These are phyloP conservation scores for Zygnema cylindricum DNA, from an alignment of 139 green algal species.

Conservation along the genomic window DNA sequence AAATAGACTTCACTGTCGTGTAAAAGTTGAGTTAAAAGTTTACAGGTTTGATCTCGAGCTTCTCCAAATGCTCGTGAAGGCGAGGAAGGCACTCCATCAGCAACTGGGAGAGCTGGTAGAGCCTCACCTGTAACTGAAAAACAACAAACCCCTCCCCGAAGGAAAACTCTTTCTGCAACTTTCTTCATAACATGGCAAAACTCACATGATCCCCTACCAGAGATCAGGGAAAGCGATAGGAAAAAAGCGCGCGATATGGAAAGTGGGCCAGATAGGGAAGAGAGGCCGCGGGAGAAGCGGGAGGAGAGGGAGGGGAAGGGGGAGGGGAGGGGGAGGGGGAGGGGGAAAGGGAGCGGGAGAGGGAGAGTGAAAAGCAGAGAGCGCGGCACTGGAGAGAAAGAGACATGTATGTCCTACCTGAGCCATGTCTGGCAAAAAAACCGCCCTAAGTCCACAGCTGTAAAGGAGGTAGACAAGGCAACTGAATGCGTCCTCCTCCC, in stretches of 20 bases:
- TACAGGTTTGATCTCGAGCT: slow-evolving; percentile 71
- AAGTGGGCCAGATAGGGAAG: no score
- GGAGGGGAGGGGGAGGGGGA: no score
- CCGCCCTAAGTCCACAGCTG: slow-evolving; percentile 35
- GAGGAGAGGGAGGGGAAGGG: no score
- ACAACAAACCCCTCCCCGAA: neutral
- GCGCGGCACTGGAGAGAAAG: no score
- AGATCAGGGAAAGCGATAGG: neutral
- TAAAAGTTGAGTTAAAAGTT: neutral
- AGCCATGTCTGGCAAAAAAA: slow-evolving; percentile 61
- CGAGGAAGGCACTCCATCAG: slow-evolving; percentile 33
- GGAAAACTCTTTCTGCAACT: neutral
- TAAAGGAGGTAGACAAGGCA: slow-evolving; percentile 52
- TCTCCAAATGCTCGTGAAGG: slow-evolving; percentile 67
- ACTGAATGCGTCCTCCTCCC: slow-evolving; percentile 88
- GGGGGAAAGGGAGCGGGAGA: no score
- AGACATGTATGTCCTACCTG: no score
- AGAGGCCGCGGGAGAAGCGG: no score
- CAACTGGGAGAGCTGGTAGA: slow-evolving; percentile 63
- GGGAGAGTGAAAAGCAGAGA: no score
- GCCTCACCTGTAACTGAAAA: slow-evolving; percentile 43
- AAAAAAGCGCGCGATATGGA: no score
- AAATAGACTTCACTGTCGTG: no score
- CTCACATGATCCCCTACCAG: neutral
- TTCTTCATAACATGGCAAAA: slow-evolving; percentile 8